Evolutionary conservation across 75 land plant species (phyloP).

Genomic region (Selaginella moellendorffii): DNA sequence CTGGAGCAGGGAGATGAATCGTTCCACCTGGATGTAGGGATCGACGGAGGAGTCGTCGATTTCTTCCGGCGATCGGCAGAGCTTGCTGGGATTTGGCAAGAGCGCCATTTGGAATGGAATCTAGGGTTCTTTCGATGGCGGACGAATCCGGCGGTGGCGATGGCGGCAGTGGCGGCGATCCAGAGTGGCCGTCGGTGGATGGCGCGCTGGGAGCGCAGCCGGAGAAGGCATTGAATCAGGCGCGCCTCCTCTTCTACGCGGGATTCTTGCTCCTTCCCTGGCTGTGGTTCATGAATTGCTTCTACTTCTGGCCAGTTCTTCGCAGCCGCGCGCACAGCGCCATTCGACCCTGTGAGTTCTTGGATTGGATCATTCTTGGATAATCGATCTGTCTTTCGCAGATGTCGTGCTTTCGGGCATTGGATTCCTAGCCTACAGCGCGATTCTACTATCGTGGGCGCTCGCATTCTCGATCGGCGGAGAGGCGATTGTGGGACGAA

Average conservation of each 20-base stretch:
- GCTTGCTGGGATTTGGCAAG: too few relatives aligned
- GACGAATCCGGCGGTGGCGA: too few relatives aligned
- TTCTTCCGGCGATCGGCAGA: too few relatives aligned
- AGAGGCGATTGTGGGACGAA: constrained; percentile 44
- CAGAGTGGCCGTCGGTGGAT: constrained; percentile 75
- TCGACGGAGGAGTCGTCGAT: too few relatives aligned
- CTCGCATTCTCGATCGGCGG: constrained; percentile 69
- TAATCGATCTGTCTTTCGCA: too few relatives aligned
- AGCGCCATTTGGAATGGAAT: too few relatives aligned
- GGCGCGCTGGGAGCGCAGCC: constrained; percentile 43
- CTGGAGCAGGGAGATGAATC: constrained; percentile 26
- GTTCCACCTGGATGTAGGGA: constrained; percentile 10
- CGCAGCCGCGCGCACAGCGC: constrained; percentile 24
- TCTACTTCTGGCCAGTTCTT: constrained; percentile 96
- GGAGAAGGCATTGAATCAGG: constrained; percentile 37
- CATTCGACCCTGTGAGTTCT: constrained; percentile 53
- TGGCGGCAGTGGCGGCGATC: too few relatives aligned
- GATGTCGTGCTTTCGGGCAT: constrained; percentile 69
- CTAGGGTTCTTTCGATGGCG: too few relatives aligned
- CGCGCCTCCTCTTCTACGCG: constrained; percentile 48
- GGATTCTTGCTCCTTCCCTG: constrained; percentile 67
- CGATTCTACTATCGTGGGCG: constrained; percentile 46
- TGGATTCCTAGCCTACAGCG: constrained; percentile 37
- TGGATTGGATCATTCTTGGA: background rate
- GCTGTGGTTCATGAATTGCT: constrained; percentile 85